phyloP scores from a whole-genome alignment of 73 alveolate species.

The Tetrahymena thermophila region DNA sequence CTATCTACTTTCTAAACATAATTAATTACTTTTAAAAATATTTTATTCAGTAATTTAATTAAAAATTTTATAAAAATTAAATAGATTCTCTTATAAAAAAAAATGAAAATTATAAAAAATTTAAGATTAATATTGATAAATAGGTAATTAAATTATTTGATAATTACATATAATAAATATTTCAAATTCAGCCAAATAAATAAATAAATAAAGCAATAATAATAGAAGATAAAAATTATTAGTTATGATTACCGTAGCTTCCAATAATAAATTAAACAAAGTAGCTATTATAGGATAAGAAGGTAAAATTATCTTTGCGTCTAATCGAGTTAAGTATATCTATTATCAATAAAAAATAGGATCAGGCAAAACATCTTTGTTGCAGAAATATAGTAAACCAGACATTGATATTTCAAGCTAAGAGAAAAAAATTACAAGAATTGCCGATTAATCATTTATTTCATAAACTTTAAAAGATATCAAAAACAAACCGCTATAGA shows the following conservation, averaged over 20 bases:
- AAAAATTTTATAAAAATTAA: no score
- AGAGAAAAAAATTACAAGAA: not conserved
- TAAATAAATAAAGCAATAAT: no score
- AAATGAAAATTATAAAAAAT: no score
- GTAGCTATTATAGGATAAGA: not conserved
- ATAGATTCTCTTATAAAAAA: no score
- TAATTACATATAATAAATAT: no score
- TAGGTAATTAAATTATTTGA: no score
- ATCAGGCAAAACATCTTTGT: not conserved
- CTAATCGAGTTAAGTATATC: not conserved
- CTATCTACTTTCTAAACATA: no score
- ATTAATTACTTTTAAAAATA: no score
- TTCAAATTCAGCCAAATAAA: no score
- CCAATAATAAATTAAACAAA: not conserved
- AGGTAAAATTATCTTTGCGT: not conserved
- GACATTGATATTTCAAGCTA: not conserved
- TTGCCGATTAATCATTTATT: not conserved
- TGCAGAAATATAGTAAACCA: not conserved
- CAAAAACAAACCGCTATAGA: not conserved
- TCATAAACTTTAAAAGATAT: not conserved
- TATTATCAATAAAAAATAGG: not conserved
- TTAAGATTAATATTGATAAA: no score
- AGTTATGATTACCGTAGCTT: not conserved
- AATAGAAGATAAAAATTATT: no score
- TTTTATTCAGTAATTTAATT: no score